phyloP scores from a whole-genome alignment of 2,329 filamentous ascomycete genomes.

The Calonectria crousiana region DNA sequence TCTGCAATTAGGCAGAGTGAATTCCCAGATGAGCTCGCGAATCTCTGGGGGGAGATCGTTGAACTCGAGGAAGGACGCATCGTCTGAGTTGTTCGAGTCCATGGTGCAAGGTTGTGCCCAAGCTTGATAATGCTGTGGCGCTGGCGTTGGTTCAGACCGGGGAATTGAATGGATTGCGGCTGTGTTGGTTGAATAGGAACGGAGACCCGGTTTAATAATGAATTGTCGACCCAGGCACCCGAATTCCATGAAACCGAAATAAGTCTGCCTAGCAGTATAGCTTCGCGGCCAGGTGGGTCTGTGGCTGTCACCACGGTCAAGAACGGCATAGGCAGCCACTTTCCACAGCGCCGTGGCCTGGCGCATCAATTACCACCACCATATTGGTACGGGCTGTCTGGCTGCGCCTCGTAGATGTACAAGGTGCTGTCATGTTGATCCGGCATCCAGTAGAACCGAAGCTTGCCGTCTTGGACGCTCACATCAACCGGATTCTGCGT shows the following conservation, averaged over 20 bases:
- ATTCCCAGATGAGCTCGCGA: constrained; percentile 46
- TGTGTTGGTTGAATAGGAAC: neutral
- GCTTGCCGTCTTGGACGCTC: constrained; percentile 55
- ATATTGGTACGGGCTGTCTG: constrained; percentile 35
- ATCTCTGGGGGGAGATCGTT: constrained; percentile 43
- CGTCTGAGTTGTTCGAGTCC: neutral
- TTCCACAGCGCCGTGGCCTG: neutral
- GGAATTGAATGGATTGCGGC: neutral
- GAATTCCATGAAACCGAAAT: constrained; percentile 17
- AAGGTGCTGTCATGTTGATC: constrained; percentile 60
- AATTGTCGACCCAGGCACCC: constrained; percentile 29
- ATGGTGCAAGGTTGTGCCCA: constrained; percentile 13
- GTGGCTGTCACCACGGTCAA: constrained; percentile 21
- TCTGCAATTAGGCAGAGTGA: constrained; percentile 42
- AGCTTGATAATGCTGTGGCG: neutral
- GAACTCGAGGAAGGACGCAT: constrained; percentile 19
- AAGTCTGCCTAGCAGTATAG: constrained; percentile 29
- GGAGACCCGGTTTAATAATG: neutral
- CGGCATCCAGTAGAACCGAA: constrained; percentile 61
- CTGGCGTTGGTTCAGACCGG: neutral
- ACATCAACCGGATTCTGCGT: constrained; percentile 64
- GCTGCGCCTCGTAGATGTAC: constrained; percentile 60
- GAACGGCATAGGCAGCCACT: constrained; percentile 30
- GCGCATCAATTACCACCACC: constrained; percentile 29
- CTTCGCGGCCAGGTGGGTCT: constrained; percentile 12